These are phyloP conservation scores for Cornus florida DNA, from an alignment of 148 eudicot genomes.

Conservation along the genomic window DNA sequence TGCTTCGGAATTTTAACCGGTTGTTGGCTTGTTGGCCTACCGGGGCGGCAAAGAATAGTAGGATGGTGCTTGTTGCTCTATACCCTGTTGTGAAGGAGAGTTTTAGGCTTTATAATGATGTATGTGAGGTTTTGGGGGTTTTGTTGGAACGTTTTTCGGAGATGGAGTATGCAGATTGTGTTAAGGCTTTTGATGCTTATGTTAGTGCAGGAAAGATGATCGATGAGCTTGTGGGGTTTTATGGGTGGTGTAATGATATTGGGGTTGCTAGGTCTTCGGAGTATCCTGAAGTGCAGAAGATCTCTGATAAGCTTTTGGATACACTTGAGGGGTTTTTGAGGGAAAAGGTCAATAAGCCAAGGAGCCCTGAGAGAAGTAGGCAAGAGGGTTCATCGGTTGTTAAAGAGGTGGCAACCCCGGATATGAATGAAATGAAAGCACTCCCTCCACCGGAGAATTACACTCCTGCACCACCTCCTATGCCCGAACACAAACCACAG, in stretches of 20 bases:
- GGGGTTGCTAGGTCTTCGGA: slow-evolving; percentile 47
- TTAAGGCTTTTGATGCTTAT: slow-evolving; percentile 49
- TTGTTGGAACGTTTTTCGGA: slow-evolving; percentile 45
- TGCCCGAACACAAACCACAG: slow-evolving; percentile 19
- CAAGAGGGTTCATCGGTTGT: slow-evolving; percentile 9
- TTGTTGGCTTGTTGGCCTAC: slow-evolving; percentile 48
- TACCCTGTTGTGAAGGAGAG: slow-evolving; percentile 56
- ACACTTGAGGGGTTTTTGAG: slow-evolving; percentile 47
- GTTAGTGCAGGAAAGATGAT: slow-evolving; percentile 51
- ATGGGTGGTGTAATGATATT: slow-evolving; percentile 50
- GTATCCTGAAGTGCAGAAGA: slow-evolving; percentile 55
- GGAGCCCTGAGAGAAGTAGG: slow-evolving; percentile 16
- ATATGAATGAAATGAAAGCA: slow-evolving; percentile 32
- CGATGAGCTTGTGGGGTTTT: slow-evolving; percentile 50
- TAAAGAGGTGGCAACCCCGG: slow-evolving; percentile 14
- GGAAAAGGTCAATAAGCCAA: slow-evolving; percentile 30
- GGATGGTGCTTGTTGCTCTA: slow-evolving; percentile 47
- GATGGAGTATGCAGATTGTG: slow-evolving; percentile 52
- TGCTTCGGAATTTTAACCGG: slow-evolving; percentile 48
- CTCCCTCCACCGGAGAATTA: slow-evolving; percentile 33
- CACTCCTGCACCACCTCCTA: slow-evolving; percentile 16
- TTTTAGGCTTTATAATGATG: slow-evolving; percentile 51
- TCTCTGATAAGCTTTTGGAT: slow-evolving; percentile 43
- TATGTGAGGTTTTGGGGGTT: slow-evolving; percentile 45
- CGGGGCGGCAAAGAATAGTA: slow-evolving; percentile 35